Evolutionary conservation across 2,329 filamentous ascomycete genomes (phyloP).

Genomic region (Colletotrichum chlorophyti): DNA sequence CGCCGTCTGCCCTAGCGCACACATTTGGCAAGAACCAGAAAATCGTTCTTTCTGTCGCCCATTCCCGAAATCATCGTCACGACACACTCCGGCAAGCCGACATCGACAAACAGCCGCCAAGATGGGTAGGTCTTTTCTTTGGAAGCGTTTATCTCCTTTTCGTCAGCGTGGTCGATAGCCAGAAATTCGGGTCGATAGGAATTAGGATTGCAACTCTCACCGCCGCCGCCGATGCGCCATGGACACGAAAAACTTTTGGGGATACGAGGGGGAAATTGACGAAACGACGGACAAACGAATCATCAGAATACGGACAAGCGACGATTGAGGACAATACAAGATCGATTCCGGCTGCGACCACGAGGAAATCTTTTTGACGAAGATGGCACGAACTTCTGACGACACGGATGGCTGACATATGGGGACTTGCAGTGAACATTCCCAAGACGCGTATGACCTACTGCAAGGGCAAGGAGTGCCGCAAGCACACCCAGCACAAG

Average conservation of each 20-base stretch:
- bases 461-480: slow-evolving; percentile 96
- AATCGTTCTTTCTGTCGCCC: slow-evolving; percentile 17
- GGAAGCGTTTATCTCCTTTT: background rate
- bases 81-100: slow-evolving; percentile 31
- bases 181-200: background rate
- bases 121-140: slow-evolving; percentile 29
- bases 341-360: slow-evolving; percentile 19
- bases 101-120: slow-evolving; percentile 32
- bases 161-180: slow-evolving; percentile 9
- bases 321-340: background rate
- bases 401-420: slow-evolving; percentile 38
- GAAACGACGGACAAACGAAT: background rate
- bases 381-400: background rate
- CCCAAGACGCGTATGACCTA: slow-evolving; percentile 97
- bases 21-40: slow-evolving; percentile 28
- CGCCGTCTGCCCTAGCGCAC: slow-evolving; percentile 28
- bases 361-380: background rate
- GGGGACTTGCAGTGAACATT: slow-evolving; percentile 81
- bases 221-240: slow-evolving; percentile 10
- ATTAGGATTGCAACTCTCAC: background rate
- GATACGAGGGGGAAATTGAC: background rate
- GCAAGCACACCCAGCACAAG: slow-evolving; percentile 90
- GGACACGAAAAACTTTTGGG: slow-evolving; percentile 12
- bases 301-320: background rate
- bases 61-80: slow-evolving; percentile 25